Evolutionary conservation across 108 stramenopile genomes (phyloP), one percentile per base, ranked within the genome.

Genomic region (Pseudonitzschia delicatissima): DNA sequence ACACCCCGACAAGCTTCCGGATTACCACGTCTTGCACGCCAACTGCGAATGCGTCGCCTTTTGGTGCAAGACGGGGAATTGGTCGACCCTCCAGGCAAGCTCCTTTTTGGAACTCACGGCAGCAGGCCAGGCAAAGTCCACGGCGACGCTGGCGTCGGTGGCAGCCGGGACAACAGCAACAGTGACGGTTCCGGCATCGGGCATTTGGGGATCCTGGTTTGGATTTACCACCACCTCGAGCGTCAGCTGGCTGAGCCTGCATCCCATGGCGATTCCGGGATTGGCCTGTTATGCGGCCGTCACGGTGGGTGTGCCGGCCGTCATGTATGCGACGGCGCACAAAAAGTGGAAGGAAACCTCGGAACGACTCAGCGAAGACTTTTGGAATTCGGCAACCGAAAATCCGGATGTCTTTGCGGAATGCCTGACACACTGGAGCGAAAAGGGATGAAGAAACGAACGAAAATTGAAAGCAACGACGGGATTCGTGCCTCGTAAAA

Each of bases 11-110:
- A 48, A 77, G 47, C 62, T 89, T 21, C 82, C 88, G 0, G 80
- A 82, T 1, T 89, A 92, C 70, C 83, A 87, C 49, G 77, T 83
- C 27, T 47, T 92, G 34, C 65, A 88, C 34, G 77, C 86, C 13
- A 92, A 92, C 60, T 86, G 82, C 44, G 91, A 92, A 68, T 92
- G 91, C 39, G 85, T 92, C 25, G 91, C 91, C 9, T 84, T 92
- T 25, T 92, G 85, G 85, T 81, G 82, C 67, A 83, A 83, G 52
- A 87, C 85, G 0, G 82, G 82, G 2, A 66, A 45, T 17, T 87
- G 85, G 85, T 52, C 71, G 15, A 87, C 85, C 20, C 59, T 83
- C 3, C 85, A 87, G 40, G 81, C 85, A 47, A 67, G 72, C 48
- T 73, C 79, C 20, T 71, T 80, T 45, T 49, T 87, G 44, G 66